Percentiles rank a stretch among this genome's conserved stretches.
Conservation (phyloP, 495 filamentous ascomycete genomes). For the Xylaria sp. region DNA sequence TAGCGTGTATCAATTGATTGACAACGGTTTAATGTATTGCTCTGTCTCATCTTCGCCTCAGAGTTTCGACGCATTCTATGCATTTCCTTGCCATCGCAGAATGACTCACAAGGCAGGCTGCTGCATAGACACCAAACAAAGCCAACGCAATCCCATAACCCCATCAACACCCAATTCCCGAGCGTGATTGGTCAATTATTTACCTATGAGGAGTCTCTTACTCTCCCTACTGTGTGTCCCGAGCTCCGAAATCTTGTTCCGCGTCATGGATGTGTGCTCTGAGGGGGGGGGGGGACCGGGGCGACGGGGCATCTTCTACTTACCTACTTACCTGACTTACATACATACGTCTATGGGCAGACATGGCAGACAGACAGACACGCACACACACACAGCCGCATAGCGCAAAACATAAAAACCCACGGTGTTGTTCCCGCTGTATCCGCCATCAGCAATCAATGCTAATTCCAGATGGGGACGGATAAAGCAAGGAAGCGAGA, state of each 20-base stretch:
- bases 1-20: slow-evolving; percentile 23
- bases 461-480: not conserved
- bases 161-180: slow-evolving; percentile 29
- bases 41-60: slow-evolving; percentile 26
- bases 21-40: not conserved
- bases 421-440: slow-evolving; percentile 15
- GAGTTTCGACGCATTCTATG: slow-evolving; percentile 8
- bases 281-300: not conserved
- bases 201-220: slow-evolving; percentile 13
- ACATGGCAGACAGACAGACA: not conserved
- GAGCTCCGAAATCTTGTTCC: slow-evolving; percentile 17
- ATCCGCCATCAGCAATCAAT: slow-evolving; percentile 7
- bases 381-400: not conserved
- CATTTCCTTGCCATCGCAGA: slow-evolving; percentile 26
- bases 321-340: no score
- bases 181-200: slow-evolving; percentile 40
- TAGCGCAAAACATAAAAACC: not conserved
- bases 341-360: no score
- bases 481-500: not conserved
- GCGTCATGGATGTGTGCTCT: not conserved
- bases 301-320: not conserved
- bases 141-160: slow-evolving; percentile 19
- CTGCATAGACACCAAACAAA: slow-evolving; percentile 33
- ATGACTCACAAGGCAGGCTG: slow-evolving; percentile 34
- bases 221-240: not conserved